These are phyloP conservation scores for Camellia granthamiana DNA, from an alignment of 148 eudicot genomes.

Conservation along the genomic window DNA sequence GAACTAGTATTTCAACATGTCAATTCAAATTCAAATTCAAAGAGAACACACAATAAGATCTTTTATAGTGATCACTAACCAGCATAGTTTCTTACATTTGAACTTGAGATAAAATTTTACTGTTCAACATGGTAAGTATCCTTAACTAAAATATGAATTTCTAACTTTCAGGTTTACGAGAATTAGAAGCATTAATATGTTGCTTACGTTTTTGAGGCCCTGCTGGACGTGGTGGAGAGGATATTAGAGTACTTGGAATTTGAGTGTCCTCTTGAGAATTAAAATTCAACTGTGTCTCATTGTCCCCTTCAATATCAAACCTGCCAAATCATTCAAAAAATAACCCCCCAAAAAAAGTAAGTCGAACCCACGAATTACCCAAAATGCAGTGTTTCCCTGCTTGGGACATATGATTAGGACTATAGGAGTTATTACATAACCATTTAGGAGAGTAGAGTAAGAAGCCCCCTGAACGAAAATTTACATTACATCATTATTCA, in stretches of 20 bases:
- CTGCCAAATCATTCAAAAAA: slow-evolving; percentile 34
- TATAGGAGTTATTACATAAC: not conserved
- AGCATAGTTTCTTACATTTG: not conserved
- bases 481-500: not conserved
- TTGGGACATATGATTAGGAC: not conserved
- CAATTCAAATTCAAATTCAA: too few species aligned
- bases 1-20: too few species aligned
- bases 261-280: slow-evolving; percentile 43
- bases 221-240: slow-evolving; percentile 62
- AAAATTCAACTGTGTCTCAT: slow-evolving; percentile 51
- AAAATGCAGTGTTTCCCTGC: not conserved
- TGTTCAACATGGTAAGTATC: not conserved
- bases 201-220: slow-evolving; percentile 51
- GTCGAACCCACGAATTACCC: not conserved
- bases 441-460: not conserved
- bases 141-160: not conserved
- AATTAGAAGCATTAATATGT: not conserved
- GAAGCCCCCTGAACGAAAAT: not conserved
- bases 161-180: slow-evolving; percentile 4
- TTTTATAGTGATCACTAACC: not conserved
- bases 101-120: not conserved
- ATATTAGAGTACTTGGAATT: slow-evolving; percentile 41
- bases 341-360: not conserved
- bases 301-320: slow-evolving; percentile 85
- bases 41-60: too few species aligned